phyloP scores from a whole-genome alignment of 495 filamentous ascomycete species.

The Penicillium lagena region DNA sequence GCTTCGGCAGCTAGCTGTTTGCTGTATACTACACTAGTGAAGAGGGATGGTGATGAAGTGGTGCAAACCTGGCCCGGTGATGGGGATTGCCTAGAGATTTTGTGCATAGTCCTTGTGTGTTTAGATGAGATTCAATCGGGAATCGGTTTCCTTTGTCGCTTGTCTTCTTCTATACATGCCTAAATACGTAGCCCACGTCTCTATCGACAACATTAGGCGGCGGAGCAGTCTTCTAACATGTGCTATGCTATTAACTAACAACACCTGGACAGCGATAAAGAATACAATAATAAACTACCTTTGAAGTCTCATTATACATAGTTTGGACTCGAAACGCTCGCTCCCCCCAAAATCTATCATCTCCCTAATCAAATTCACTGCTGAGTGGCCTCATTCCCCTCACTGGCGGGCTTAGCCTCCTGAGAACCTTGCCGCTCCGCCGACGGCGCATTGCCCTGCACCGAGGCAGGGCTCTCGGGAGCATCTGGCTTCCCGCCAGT shows the following conservation, averaged over 20 bases:
- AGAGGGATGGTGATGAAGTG: slow-evolving; percentile 12
- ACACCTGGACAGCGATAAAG: slow-evolving; percentile 8
- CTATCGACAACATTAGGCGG: no score
- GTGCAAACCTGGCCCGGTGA: slow-evolving; percentile 13
- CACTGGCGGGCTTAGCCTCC: slow-evolving; percentile 67
- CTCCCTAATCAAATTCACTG: slow-evolving; percentile 9
- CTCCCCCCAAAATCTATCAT: slow-evolving; percentile 7
- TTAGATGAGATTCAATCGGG: slow-evolving; percentile 29
- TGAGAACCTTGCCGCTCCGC: slow-evolving; percentile 47
- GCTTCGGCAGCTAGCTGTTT: slow-evolving; percentile 52
- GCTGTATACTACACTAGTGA: slow-evolving; percentile 52
- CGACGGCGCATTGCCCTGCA: slow-evolving; percentile 56
- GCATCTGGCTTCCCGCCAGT: slow-evolving; percentile 41
- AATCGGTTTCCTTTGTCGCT: slow-evolving; percentile 21
- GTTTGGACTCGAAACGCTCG: slow-evolving; percentile 2
- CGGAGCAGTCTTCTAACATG: no score
- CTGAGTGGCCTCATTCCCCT: slow-evolving; percentile 62
- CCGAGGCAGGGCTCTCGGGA: slow-evolving; percentile 35
- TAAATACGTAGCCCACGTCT: no score
- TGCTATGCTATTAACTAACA: background rate
- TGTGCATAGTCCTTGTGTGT: slow-evolving; percentile 34
- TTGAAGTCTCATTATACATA: slow-evolving; percentile 22
- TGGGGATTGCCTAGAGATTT: slow-evolving; percentile 20
- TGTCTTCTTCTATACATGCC: no score
- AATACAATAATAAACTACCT: slow-evolving; percentile 11